These are phyloP conservation scores for Obelidium mucronatum DNA, from an alignment of 192 early-diverging fungal genomes.

Conservation along the genomic window DNA sequence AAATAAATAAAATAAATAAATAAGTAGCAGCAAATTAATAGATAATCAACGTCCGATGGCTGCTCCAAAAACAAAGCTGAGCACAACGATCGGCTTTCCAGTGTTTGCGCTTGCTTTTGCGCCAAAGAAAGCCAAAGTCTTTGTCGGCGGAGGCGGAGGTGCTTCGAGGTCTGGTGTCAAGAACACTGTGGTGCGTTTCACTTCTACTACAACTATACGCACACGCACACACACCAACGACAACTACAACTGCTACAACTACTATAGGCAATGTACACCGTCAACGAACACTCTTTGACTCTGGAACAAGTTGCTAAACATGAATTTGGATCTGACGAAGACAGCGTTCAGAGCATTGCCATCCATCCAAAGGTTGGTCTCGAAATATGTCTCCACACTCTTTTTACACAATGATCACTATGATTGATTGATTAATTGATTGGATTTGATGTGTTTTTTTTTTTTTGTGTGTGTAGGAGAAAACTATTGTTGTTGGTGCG, in stretches of 20 bases:
- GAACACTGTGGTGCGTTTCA: constrained; percentile 81
- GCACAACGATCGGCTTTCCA: constrained; percentile 50
- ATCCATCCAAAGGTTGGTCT: constrained; percentile 75
- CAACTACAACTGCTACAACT: too few relatives aligned
- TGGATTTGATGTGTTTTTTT: too few relatives aligned
- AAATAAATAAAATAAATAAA: too few relatives aligned
- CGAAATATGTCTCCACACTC: not conserved
- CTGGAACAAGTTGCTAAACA: constrained; percentile 40
- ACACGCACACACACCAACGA: not conserved
- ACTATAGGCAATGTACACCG: constrained; percentile 45
- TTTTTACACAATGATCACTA: too few relatives aligned
- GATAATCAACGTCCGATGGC: not conserved
- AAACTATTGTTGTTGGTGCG: constrained; percentile 70
- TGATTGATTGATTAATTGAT: too few relatives aligned
- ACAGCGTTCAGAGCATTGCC: constrained; percentile 84
- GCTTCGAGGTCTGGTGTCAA: constrained; percentile 79
- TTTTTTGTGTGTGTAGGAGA: constrained; percentile 56
- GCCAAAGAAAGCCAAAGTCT: constrained; percentile 43
- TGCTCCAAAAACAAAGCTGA: not conserved
- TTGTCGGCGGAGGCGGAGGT: constrained; percentile 89
- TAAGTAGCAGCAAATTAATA: too few relatives aligned
- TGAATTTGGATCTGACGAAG: constrained; percentile 65
- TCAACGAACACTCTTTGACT: constrained; percentile 46
- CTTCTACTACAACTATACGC: constrained; percentile 1
- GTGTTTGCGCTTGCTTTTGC: constrained; percentile 53